Evolutionary conservation across 208 protist genomes (phyloP).

Genomic region (Sergeia podlipaevii): DNA sequence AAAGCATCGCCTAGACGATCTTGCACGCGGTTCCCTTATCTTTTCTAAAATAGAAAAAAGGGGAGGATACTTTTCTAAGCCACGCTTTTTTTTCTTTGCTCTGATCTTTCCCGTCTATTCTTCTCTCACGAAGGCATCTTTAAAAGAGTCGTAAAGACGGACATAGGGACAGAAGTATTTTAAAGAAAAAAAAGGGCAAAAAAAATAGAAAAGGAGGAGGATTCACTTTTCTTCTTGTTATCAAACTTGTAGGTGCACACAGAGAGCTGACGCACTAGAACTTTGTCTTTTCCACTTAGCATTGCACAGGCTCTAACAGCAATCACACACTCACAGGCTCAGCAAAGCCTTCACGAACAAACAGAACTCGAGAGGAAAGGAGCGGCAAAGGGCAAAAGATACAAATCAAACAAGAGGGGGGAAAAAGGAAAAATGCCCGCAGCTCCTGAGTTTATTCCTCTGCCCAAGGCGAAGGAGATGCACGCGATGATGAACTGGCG

Average conservation of each 20-base stretch:
- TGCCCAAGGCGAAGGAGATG: slow-evolving; percentile 70
- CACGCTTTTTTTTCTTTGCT: background rate
- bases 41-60: background rate
- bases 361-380: slow-evolving; percentile 7
- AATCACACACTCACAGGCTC: background rate
- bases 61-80: background rate
- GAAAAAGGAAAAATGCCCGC: slow-evolving; percentile 29
- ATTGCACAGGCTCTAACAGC: too few species aligned
- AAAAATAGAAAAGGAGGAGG: slow-evolving; percentile 5
- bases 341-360: background rate
- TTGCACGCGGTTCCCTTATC: too few species aligned
- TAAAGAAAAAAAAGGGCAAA: background rate
- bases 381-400: slow-evolving; percentile 5
- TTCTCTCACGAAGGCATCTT: too few species aligned
- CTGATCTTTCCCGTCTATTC: too few species aligned
- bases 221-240: too few species aligned
- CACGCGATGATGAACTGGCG: slow-evolving; percentile 70
- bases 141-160: background rate
- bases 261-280: too few species aligned
- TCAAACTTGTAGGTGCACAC: too few species aligned
- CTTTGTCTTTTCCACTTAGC: too few species aligned
- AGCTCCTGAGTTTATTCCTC: slow-evolving; percentile 72
- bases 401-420: slow-evolving; percentile 2
- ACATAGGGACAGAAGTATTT: background rate
- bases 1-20: too few species aligned